These are phyloP conservation scores for Turritis glabra DNA, from an alignment of 345 rosid genomes.

Conservation along the genomic window DNA sequence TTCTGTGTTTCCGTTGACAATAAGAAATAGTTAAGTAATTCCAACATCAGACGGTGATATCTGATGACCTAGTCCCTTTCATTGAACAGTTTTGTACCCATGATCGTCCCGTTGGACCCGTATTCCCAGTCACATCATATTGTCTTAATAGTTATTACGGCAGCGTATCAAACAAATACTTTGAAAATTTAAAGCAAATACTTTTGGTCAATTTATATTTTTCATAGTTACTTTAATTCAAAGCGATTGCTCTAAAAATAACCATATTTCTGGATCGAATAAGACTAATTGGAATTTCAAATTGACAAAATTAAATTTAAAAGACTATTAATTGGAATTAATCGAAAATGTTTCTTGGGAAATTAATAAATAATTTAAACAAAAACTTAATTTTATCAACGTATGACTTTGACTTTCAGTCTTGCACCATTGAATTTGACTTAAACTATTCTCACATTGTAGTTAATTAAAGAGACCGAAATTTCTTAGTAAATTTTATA, in stretches of 20 bases:
- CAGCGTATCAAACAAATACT: conserved; percentile 8
- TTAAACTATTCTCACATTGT: neutral
- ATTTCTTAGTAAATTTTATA: neutral
- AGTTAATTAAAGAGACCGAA: neutral
- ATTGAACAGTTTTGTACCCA: neutral
- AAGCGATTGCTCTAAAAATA: too few species aligned
- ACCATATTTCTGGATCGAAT: neutral
- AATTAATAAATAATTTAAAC: too few species aligned
- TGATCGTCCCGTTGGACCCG: conserved; percentile 25
- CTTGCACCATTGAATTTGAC: neutral
- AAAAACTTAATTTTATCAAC: neutral
- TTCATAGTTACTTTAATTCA: neutral
- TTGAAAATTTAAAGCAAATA: conserved; percentile 20
- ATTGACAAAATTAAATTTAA: neutral
- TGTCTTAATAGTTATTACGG: neutral
- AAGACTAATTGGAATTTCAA: neutral
- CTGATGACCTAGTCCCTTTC: neutral
- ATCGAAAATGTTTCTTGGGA: neutral
- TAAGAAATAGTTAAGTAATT: neutral
- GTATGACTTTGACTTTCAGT: neutral
- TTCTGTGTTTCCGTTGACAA: neutral
- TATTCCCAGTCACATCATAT: conserved; percentile 35
- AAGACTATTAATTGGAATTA: neutral
- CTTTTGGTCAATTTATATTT: conserved; percentile 11
- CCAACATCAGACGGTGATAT: conserved; percentile 15